Evolutionary conservation across 2,329 filamentous ascomycete species (phyloP), one percentile per base, ranked within the genome.

Genomic region (Purpureocillium takamizusanense): DNA sequence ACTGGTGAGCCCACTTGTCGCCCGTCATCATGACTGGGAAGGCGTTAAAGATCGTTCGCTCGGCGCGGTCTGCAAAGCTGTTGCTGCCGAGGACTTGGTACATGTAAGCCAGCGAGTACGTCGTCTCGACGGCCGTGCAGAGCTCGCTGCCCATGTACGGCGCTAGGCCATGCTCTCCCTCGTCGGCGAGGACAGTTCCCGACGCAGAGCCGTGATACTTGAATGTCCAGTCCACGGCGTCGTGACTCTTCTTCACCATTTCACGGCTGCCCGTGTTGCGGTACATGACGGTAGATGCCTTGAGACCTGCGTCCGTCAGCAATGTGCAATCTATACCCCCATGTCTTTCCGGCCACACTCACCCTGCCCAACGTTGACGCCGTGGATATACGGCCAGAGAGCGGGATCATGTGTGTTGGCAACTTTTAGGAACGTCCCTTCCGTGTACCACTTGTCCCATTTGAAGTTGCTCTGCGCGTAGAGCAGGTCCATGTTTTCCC

Each of bases 1-100:
- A 78, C 49, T 76, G 70, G 47, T 70, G 71, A 17, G 63, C 62
- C 73, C 73, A 78, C 63, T 52, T 73, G 45, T 75, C 65, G 1
- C 65, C 61, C 14, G 65, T 67, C 21, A 75, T 49, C 44, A 66
- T 66, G 4, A 61, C 69, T 1, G 74, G 72, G 3, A 77, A 51
- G 2, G 71, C 68, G 44, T 77, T 78, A 58, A 73, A 77, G 4
- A 72, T 69, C 7, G 67, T 61, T 9, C 62, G 51, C 45, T 78
- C 74, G 7, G 63, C 61, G n/a, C 61, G 55, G 46, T 77, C 72
- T 3, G 72, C 73, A 43, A 67, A 72, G 7, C 33, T 15, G 33
- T 52, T 57, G 36, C 51, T 44, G 2, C 60, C 60, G 11, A 53
- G 44, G 8, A 52, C 47, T 13, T 53, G 57, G 38, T 60, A 61